phyloP scores from a whole-genome alignment of 2,329 filamentous ascomycete genomes.

The Dryadomyces quercus-mongolicae region DNA sequence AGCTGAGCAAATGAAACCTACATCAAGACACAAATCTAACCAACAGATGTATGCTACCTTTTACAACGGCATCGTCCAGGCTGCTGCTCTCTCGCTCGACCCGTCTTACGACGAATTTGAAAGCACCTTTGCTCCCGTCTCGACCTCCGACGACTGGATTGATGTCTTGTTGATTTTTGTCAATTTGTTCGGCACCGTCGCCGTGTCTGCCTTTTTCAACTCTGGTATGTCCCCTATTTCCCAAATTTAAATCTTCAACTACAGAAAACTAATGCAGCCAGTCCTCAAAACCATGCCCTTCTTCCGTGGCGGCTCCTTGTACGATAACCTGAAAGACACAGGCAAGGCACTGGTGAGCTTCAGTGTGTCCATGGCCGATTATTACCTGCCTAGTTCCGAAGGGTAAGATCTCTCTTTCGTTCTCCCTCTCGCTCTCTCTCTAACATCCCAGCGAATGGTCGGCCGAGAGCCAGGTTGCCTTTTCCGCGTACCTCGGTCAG shows the following conservation, averaged over 20 bases:
- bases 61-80: constrained; percentile 6
- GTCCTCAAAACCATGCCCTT: background rate
- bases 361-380: background rate
- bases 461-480: constrained; percentile 13
- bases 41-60: constrained; percentile 9
- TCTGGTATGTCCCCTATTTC: no score
- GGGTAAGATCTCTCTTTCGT: background rate
- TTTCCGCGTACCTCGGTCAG: constrained; percentile 18
- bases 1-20: no score
- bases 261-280: no score
- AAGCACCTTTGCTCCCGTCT: constrained; percentile 4
- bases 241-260: no score
- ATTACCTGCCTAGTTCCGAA: no score
- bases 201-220: background rate
- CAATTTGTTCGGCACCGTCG: constrained; percentile 1
- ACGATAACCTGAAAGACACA: constrained; percentile 5
- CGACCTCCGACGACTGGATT: background rate
- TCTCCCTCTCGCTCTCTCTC: background rate
- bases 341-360: background rate
- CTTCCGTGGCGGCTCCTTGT: background rate
- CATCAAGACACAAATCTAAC: background rate
- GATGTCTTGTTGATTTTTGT: background rate
- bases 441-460: constrained; percentile 17
- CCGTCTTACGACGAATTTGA: background rate
- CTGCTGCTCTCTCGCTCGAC: background rate